These are phyloP conservation scores for Poterioochromonas sp. DNA, from an alignment of 352 stramenopile species.

Conservation along the genomic window DNA sequence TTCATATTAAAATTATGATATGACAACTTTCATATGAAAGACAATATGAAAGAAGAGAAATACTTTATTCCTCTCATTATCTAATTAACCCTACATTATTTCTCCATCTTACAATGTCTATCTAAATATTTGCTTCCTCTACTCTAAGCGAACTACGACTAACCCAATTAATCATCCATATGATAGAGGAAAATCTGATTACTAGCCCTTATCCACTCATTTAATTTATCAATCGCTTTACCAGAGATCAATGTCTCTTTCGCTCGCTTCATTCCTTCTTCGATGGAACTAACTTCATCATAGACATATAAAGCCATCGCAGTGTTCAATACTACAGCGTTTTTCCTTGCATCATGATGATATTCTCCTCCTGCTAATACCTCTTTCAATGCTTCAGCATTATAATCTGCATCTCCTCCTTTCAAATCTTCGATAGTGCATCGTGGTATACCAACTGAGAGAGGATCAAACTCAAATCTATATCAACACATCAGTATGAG, in stretches of 20 bases:
- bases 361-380: constrained; percentile 78
- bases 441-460: constrained; percentile 71
- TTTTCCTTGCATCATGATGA: constrained; percentile 83
- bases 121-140: too few species aligned
- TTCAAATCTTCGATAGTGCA: constrained; percentile 86
- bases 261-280: constrained; percentile 69
- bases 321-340: constrained; percentile 96
- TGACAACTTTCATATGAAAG: too few species aligned
- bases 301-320: constrained; percentile 94
- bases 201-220: constrained; percentile 39
- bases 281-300: constrained; percentile 71
- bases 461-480: constrained; percentile 58
- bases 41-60: too few species aligned
- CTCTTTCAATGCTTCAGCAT: constrained; percentile 60
- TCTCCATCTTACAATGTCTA: too few species aligned
- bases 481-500: not conserved
- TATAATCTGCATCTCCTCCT: constrained; percentile 85
- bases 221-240: constrained; percentile 47
- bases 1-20: too few species aligned
- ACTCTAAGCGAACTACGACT: too few species aligned
- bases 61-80: too few species aligned
- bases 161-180: too few species aligned
- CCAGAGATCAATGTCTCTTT: constrained; percentile 60
- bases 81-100: too few species aligned
- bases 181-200: too few species aligned